Base-by-base conservation (phyloP, 176 grass and related monocot species). In the Avena atlantica region DNA sequence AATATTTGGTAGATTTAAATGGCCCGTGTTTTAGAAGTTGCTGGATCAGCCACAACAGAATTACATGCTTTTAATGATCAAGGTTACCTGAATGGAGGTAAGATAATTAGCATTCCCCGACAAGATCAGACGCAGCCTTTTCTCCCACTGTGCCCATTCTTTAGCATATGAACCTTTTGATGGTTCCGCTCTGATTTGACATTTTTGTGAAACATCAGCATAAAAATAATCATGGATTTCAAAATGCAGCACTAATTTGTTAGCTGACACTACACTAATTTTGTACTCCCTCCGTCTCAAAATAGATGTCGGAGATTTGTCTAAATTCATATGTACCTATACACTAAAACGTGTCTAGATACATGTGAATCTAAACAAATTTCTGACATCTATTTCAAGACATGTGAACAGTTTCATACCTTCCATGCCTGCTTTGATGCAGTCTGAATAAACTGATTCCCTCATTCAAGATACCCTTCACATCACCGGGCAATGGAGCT, bases 381-480 rank as follows among this genome's bases (percentile, higher is more conserved):
- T 42, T 42, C 40, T 1, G 40, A 42, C 40, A 7, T 42, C 40
- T 42, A 42, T 42, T 42, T 42, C 40, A 42, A 42, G 40, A 42
- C 40, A 12, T 19, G 17, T 23, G 47, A 61, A 56, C 36, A 86
- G 40, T 80, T 86, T 37, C 76, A 82, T 90, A 98, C 97, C 97
- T 98, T 92, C 97, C 97, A 91, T 98, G 97, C 49, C 86, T 98
- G 75, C 58, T 93, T 84, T 91, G 92, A 86, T 96, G 93, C 70
- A 98, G 80, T 78, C 85, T 93, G 89, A 96, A 98, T 87, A 98
- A 88, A 85, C 80, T 91, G 40, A 93, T 90, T 65, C 97, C 97
- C 86, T 98, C 92, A 64, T 98, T 89, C 74, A 98, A 78, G 73
- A 96, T 89, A 78, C 51, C 50, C 75, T 93, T 98, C 25, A 98